Evolutionary conservation across 2,329 filamentous ascomycete genomes (phyloP).

Genomic region (Pseudogymnoascus sp.): DNA sequence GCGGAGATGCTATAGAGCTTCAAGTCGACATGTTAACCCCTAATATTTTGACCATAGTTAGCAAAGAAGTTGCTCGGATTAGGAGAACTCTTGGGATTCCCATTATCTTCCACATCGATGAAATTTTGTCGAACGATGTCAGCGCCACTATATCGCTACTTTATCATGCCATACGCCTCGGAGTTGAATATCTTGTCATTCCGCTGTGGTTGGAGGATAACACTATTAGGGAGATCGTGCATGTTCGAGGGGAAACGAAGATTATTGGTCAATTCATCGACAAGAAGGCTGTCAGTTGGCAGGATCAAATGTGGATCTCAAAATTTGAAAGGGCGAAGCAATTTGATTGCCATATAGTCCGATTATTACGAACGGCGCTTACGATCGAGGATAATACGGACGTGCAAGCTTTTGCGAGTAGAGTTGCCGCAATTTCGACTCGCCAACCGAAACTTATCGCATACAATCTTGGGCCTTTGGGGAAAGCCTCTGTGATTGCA

Average conservation of each 20-base stretch:
- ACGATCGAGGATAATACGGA: conserved; percentile 19
- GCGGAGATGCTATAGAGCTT: conserved; percentile 53
- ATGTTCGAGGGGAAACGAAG: background rate
- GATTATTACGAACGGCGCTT: conserved; percentile 37
- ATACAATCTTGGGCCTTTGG: conserved; percentile 49
- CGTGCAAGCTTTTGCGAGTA: conserved; percentile 20
- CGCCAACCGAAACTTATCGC: conserved; percentile 34
- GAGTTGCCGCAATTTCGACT: background rate
- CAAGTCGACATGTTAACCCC: conserved; percentile 51
- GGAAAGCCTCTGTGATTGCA: conserved; percentile 48
- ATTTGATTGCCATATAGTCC: conserved; percentile 33
- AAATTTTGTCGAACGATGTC: conserved; percentile 19
- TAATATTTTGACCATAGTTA: conserved; percentile 42
- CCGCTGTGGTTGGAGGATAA: background rate
- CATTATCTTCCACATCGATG: conserved; percentile 51
- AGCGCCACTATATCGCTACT: conserved; percentile 35
- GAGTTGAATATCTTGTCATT: conserved; percentile 54
- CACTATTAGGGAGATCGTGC: background rate
- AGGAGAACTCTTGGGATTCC: conserved; percentile 49
- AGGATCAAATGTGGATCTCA: background rate
- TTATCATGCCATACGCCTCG: conserved; percentile 56
- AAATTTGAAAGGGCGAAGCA: conserved; percentile 1
- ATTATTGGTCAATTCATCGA: background rate
- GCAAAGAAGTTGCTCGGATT: conserved; percentile 49
- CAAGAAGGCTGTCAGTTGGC: background rate